A percentile compares a stretch with the other conserved stretches of the same genome.
phyloP scores from a whole-genome alignment of 768 basidiomycete genomes.

The Peribolospora baueri region DNA sequence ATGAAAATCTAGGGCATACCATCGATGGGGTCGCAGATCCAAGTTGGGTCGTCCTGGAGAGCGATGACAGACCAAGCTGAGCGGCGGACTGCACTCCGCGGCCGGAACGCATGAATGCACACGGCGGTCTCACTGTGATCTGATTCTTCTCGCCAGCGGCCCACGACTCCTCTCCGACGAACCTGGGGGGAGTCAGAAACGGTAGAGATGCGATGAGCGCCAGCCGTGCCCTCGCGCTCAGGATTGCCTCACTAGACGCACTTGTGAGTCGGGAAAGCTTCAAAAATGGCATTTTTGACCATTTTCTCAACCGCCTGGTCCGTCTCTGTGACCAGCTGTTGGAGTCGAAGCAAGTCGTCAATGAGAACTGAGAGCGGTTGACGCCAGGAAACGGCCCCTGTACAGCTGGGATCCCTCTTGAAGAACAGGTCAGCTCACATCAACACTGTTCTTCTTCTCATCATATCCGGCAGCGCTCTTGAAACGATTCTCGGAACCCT shows the following conservation, averaged over 20 bases:
- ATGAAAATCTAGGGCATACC: conserved; percentile 25
- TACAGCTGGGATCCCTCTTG: too few relatives aligned
- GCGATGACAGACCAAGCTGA: conserved; percentile 15
- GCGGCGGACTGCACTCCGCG: neutral
- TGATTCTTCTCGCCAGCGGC: conserved; percentile 39
- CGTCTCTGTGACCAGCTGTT: conserved; percentile 62
- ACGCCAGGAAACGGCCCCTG: neutral
- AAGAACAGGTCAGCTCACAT: too few relatives aligned
- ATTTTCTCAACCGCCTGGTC: conserved; percentile 75
- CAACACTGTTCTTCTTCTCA: too few relatives aligned
- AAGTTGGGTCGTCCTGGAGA: conserved; percentile 71
- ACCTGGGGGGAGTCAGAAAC: conserved; percentile 22
- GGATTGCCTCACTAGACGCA: too few relatives aligned
- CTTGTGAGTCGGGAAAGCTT: conserved; percentile 12
- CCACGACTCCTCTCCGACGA: conserved; percentile 81
- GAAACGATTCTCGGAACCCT: too few relatives aligned
- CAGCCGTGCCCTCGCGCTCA: too few relatives aligned
- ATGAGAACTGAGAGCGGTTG: neutral
- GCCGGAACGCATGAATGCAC: too few relatives aligned
- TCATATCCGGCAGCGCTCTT: too few relatives aligned
- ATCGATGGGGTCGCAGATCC: conserved; percentile 77
- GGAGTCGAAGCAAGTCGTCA: neutral
- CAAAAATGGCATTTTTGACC: conserved; percentile 41
- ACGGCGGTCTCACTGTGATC: conserved; percentile 1
- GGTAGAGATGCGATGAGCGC: neutral